Evolutionary conservation across 2,329 filamentous ascomycete genomes (phyloP).

Genomic region (Fusarium torulosum): DNA sequence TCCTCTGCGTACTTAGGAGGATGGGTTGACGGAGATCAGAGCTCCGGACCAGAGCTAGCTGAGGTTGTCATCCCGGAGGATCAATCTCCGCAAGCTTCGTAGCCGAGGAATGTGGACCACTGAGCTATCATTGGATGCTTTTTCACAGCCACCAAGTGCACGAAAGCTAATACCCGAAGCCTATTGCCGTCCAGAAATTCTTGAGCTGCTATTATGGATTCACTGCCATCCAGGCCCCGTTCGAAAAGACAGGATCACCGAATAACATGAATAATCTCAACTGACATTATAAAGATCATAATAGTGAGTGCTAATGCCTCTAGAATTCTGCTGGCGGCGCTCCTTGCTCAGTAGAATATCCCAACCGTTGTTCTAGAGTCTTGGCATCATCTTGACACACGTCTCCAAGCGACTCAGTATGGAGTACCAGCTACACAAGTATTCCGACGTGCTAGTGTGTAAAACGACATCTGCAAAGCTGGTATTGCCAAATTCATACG

Average conservation of each 20-base stretch:
- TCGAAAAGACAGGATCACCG: background rate
- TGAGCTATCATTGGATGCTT: too few relatives aligned
- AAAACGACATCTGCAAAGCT: too few relatives aligned
- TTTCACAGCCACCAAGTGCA: too few relatives aligned
- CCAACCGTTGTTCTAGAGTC: background rate
- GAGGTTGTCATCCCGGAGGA: too few relatives aligned
- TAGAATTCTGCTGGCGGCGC: background rate
- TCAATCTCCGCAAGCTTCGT: too few relatives aligned
- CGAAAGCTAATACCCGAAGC: too few relatives aligned
- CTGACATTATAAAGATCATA: background rate
- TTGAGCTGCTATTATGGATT: background rate
- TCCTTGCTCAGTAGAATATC: background rate
- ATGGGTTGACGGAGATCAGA: too few relatives aligned
- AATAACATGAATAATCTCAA: accelerated
- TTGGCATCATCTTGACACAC: constrained; percentile 11
- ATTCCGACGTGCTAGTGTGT: too few relatives aligned
- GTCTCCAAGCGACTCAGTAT: constrained; percentile 10
- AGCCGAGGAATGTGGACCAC: too few relatives aligned
- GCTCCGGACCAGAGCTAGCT: too few relatives aligned
- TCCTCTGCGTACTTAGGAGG: too few relatives aligned
- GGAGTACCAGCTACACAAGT: constrained; percentile 10
- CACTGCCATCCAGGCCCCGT: background rate
- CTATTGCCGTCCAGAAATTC: too few relatives aligned
- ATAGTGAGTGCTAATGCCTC: constrained; percentile 7
- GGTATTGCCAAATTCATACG: background rate